phyloP scores from a whole-genome alignment of 495 filamentous ascomycete species.

The Daldinia caldariorum region DNA sequence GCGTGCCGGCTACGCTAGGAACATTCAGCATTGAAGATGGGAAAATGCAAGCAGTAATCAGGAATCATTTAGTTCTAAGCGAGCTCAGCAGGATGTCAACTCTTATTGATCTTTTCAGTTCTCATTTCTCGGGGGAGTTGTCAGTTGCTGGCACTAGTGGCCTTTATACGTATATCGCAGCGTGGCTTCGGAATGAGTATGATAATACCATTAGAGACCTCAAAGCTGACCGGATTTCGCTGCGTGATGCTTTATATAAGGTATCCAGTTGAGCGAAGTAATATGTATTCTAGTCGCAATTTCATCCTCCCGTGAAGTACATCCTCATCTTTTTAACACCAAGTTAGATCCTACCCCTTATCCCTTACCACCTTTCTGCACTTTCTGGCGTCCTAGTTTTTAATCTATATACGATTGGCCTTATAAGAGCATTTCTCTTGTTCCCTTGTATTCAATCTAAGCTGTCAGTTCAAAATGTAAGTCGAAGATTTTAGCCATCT shows the following conservation, averaged over 20 bases:
- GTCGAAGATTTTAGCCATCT: background rate
- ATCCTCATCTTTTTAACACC: background rate
- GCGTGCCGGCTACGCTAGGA: constrained; percentile 1
- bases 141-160: background rate
- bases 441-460: background rate
- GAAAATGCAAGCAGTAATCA: constrained; percentile 1
- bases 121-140: background rate
- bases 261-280: background rate
- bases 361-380: background rate
- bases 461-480: background rate
- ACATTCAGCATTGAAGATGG: background rate
- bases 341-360: background rate
- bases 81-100: background rate
- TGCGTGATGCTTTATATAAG: background rate
- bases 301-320: background rate
- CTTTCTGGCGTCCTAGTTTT: background rate
- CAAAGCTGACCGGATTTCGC: background rate
- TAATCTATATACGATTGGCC: background rate
- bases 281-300: background rate
- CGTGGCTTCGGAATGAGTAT: background rate
- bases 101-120: constrained; percentile 1
- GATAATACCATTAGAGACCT: background rate
- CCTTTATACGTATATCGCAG: background rate
- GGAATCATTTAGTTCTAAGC: background rate
- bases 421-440: background rate